phyloP scores from a whole-genome alignment of 1,284 basidiomycete genomes.

The Ustilago cynodontis region DNA sequence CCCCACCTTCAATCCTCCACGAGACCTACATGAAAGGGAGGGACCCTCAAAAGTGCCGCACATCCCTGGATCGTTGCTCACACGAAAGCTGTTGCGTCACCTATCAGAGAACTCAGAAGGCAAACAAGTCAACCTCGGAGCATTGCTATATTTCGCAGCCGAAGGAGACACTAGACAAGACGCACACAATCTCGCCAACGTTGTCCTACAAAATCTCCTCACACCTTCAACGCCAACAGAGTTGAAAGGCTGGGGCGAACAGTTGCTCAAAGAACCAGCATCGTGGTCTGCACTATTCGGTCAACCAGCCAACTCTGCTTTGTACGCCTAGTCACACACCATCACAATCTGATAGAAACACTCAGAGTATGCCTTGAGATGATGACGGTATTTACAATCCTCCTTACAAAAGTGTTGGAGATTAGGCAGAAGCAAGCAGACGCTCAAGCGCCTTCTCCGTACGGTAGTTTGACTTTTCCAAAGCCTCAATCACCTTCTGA shows the following conservation, averaged over 20 bases:
- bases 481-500: slow-evolving; percentile 61
- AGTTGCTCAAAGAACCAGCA: slow-evolving; percentile 13
- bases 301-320: slow-evolving; percentile 8
- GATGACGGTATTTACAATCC: slow-evolving; percentile 9
- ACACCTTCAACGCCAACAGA: neutral
- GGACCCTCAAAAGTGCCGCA: slow-evolving; percentile 18
- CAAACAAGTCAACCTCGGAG: slow-evolving; percentile 2
- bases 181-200: slow-evolving; percentile 48
- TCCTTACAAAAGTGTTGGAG: neutral
- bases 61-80: slow-evolving; percentile 50
- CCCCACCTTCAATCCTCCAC: slow-evolving; percentile 12
- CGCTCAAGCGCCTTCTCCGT: slow-evolving; percentile 67
- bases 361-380: neutral
- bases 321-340: slow-evolving; percentile 38
- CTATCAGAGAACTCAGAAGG: neutral
- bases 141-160: slow-evolving; percentile 56
- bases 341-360: neutral
- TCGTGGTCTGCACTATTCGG: slow-evolving; percentile 44
- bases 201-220: slow-evolving; percentile 25
- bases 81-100: slow-evolving; percentile 32
- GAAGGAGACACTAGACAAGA: slow-evolving; percentile 63
- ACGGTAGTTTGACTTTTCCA: slow-evolving; percentile 66
- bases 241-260: neutral
- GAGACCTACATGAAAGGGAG: neutral
- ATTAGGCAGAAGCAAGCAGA: slow-evolving; percentile 47